Conservation (phyloP, 495 filamentous ascomycete genomes). For the Podospora sp. region DNA sequence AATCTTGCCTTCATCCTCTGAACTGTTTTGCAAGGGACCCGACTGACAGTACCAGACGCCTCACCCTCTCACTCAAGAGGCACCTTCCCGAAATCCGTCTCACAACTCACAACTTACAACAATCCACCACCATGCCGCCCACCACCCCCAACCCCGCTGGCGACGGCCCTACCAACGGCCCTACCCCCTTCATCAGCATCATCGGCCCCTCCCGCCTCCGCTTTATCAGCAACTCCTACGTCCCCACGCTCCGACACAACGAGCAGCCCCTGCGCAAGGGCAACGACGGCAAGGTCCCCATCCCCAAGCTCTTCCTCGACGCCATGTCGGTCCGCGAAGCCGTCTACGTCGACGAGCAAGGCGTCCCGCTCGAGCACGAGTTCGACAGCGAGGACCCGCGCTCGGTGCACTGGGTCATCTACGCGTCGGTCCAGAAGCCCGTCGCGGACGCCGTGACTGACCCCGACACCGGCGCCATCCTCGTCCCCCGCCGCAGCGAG, state of each 20-base stretch:
- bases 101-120: background rate
- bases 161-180: too few species aligned
- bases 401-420: constrained; percentile 81
- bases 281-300: background rate
- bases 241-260: too few species aligned
- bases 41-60: background rate
- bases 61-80: background rate
- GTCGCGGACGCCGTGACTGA: constrained; percentile 39
- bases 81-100: background rate
- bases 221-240: too few species aligned
- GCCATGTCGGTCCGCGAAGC: constrained; percentile 74
- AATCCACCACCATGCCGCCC: constrained; percentile 47
- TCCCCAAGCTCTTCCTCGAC: constrained; percentile 61
- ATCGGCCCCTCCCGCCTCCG: too few species aligned
- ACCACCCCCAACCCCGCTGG: constrained; percentile 5
- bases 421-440: constrained; percentile 55
- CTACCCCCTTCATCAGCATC: too few species aligned
- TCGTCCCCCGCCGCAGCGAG: constrained; percentile 39
- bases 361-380: constrained; percentile 66
- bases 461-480: constrained; percentile 30
- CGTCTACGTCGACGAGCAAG: constrained; percentile 81
- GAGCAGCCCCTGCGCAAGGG: too few species aligned
- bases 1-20: background rate
- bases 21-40: background rate
- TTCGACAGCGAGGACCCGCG: constrained; percentile 77